Percentiles rank a stretch among this genome's conserved stretches.
Conservation (phyloP, 2,329 filamentous ascomycete genomes). For the Botrytis aclada region DNA sequence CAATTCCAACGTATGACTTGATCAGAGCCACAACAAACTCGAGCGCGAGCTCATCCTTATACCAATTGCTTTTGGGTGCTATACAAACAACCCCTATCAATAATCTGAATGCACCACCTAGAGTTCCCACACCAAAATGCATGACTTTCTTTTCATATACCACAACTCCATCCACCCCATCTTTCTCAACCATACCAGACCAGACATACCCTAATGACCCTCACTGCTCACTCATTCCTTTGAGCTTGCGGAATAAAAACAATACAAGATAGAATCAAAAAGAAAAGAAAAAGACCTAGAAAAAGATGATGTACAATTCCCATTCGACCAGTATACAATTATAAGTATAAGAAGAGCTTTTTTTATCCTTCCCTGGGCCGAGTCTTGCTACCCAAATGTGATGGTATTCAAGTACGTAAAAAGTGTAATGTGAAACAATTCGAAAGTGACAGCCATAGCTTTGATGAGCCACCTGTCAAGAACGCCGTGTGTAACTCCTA, state of each 20-base stretch:
- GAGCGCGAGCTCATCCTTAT: conserved; percentile 16
- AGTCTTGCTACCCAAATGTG: conserved; percentile 14
- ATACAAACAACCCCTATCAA: neutral
- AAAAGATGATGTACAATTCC: conserved; percentile 20
- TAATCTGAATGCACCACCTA: neutral
- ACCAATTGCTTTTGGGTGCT: conserved; percentile 13
- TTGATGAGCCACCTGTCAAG: conserved; percentile 1
- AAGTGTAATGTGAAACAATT: conserved; percentile 9
- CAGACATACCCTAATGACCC: neutral
- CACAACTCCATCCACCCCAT: conserved; percentile 4
- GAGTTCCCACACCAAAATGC: conserved; percentile 3
- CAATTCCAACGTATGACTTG: conserved; percentile 12
- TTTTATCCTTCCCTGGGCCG: conserved; percentile 2
- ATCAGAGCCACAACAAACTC: neutral
- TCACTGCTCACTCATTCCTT: neutral
- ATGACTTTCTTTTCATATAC: neutral
- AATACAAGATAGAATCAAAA: conserved; percentile 15
- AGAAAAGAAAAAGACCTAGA: neutral
- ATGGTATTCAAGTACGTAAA: conserved; percentile 13
- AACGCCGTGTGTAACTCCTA: conserved; percentile 7
- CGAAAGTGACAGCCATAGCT: neutral
- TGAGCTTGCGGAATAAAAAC: neutral
- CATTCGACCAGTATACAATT: conserved; percentile 19
- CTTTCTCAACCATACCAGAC: conserved; percentile 2
- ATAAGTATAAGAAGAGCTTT: conserved; percentile 17